Percentiles rank a stretch among this genome's conserved stretches.
These are phyloP conservation scores for Sedum album DNA, from an alignment of 164 flowering plant genomes.

Conservation along the genomic window DNA sequence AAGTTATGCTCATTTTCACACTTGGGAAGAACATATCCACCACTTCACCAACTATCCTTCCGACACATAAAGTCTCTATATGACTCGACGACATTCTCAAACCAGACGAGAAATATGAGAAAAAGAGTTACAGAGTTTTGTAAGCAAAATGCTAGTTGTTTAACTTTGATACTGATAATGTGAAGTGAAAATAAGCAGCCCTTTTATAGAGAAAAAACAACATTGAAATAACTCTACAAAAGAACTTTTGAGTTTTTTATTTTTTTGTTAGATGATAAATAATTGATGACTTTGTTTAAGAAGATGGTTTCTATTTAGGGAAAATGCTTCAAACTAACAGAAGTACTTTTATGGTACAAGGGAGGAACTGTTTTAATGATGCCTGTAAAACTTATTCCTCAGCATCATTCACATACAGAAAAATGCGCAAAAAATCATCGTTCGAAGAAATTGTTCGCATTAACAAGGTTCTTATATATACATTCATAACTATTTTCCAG, in stretches of 20 bases:
- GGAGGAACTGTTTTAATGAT: neutral
- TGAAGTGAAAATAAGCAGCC: neutral
- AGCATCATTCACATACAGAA: neutral
- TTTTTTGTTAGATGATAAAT: no score
- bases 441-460: no score
- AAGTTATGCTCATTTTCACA: constrained; percentile 50
- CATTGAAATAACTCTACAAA: neutral
- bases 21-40: constrained; percentile 54
- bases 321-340: neutral
- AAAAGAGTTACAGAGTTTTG: neutral
- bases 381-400: neutral
- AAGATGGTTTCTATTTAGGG: neutral
- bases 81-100: neutral
- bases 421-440: neutral
- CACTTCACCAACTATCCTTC: constrained; percentile 69
- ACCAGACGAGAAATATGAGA: neutral
- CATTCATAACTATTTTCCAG: no score
- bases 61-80: constrained; percentile 40
- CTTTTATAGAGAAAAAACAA: constrained; percentile 1
- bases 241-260: neutral
- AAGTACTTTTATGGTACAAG: neutral
- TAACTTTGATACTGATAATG: neutral
- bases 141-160: neutral
- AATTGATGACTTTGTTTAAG: neutral
- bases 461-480: no score